These are phyloP conservation scores for Pichia kluyveri DNA, from an alignment of 805 yeast species.

Conservation along the genomic window DNA sequence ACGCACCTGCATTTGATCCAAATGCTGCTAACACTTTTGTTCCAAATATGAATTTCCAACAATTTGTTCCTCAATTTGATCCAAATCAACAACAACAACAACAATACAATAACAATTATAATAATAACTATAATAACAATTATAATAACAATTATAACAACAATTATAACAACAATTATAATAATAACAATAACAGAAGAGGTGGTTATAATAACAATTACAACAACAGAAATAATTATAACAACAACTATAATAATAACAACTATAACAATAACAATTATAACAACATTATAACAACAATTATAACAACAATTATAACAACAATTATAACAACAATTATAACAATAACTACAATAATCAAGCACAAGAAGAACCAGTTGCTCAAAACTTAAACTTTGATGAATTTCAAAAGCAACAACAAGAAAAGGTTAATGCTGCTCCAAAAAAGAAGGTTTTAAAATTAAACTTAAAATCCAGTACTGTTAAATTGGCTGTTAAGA, in stretches of 20 bases:
- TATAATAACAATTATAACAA: constrained; percentile 22
- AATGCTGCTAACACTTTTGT: constrained; percentile 40
- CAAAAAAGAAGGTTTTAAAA: constrained; percentile 57
- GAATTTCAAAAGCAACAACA: constrained; percentile 69
- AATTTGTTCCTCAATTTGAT: constrained; percentile 31
- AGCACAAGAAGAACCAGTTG: constrained; percentile 8
- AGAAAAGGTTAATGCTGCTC: constrained; percentile 35
- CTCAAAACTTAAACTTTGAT: constrained; percentile 64
- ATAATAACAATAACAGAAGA: constrained; percentile 12
- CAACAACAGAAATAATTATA: constrained; percentile 2
- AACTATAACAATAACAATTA: constrained; percentile 18
- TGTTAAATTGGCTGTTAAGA: constrained; percentile 26
- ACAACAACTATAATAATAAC: constrained; percentile 8
- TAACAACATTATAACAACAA: constrained; percentile 6
- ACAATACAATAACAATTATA: constrained; percentile 8
- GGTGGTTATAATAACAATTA: constrained; percentile 13
- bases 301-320: background rate
- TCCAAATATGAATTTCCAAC: constrained; percentile 30
- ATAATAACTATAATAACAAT: constrained; percentile 12
- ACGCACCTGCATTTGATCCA: constrained; percentile 35
- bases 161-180: constrained; percentile 18
- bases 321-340: constrained; percentile 11
- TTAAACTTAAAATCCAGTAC: constrained; percentile 58
- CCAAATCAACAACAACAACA: constrained; percentile 21
- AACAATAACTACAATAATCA: constrained; percentile 9